These are phyloP conservation scores for Xerocomellus dryophilus DNA, from an alignment of 768 basidiomycete genomes.

Conservation along the genomic window DNA sequence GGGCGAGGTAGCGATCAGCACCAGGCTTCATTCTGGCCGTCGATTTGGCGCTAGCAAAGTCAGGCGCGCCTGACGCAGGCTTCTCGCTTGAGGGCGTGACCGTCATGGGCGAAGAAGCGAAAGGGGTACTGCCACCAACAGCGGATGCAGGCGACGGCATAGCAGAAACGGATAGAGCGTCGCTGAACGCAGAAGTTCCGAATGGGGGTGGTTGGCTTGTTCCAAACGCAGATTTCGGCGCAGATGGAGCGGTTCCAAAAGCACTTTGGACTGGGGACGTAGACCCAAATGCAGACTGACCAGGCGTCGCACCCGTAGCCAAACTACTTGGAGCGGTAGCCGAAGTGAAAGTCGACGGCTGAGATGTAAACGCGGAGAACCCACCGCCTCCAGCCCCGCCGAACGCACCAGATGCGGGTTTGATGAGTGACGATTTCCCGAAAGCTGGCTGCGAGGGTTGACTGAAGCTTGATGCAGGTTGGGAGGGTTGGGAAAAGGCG, in stretches of 20 bases:
- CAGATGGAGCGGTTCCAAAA: constrained; percentile 11
- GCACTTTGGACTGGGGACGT: constrained; percentile 18
- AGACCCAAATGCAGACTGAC: constrained; percentile 24
- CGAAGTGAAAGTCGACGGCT: constrained; percentile 42
- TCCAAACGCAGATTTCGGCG: constrained; percentile 18
- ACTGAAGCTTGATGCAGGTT: constrained; percentile 33
- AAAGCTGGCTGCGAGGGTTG: constrained; percentile 35
- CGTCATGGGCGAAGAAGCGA: constrained; percentile 29
- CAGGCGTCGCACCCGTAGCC: constrained; percentile 2
- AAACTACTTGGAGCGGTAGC: constrained; percentile 5
- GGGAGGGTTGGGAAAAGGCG: constrained; percentile 33
- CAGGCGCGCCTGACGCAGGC: constrained; percentile 25
- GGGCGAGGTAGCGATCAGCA: constrained; percentile 51
- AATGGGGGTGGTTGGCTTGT: constrained; percentile 26
- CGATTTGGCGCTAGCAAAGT: constrained; percentile 35
- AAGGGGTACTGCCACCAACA: constrained; percentile 19
- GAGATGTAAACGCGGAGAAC: constrained; percentile 52
- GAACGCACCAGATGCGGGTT: constrained; percentile 53
- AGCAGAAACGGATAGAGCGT: constrained; percentile 19
- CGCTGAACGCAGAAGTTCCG: constrained; percentile 21
- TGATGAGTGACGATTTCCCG: constrained; percentile 42
- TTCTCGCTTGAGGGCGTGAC: constrained; percentile 22
- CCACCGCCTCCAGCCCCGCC: constrained; percentile 40
- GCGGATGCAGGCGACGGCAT: constrained; percentile 21
- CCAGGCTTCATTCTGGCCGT: constrained; percentile 41